Conservation (phyloP, 441 rosid genomes). For the Erysimum pusillum region DNA sequence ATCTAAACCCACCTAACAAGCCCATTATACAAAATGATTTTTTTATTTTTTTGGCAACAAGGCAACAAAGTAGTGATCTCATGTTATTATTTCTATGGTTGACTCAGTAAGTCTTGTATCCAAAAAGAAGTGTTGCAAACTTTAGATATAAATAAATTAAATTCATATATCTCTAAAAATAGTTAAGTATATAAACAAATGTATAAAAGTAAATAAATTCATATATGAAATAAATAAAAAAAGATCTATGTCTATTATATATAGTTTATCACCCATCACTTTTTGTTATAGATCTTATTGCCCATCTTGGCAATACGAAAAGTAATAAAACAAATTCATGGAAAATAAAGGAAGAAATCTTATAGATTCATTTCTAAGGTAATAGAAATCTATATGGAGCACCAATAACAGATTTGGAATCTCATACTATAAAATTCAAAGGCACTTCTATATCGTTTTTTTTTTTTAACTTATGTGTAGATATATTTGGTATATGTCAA, state of each 20-base stretch:
- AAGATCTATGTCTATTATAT: not conserved
- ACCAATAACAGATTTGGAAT: constrained; percentile 2
- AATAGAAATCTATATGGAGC: not conserved
- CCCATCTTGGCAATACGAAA: not conserved
- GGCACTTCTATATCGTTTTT: not conserved
- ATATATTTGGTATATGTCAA: not conserved
- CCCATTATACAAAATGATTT: not conserved
- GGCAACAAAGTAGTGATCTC: not conserved
- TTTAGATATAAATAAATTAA: not conserved
- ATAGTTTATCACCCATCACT: no score
- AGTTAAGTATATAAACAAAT: not conserved
- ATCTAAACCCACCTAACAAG: not conserved
- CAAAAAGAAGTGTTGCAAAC: not conserved
- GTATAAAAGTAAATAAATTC: not conserved
- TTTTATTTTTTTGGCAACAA: not conserved
- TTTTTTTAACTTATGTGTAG: not conserved
- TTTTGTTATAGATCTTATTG: not conserved
- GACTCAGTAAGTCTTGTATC: not conserved
- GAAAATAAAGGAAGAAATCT: not conserved
- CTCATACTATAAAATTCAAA: not conserved
- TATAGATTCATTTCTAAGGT: not conserved
- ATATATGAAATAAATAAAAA: not conserved
- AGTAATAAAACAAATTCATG: not conserved
- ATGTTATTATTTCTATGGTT: not conserved
- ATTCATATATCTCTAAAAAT: not conserved